Base-by-base conservation (phyloP, 1,284 basidiomycete genomes). In the Megacollybia platyphylla region DNA sequence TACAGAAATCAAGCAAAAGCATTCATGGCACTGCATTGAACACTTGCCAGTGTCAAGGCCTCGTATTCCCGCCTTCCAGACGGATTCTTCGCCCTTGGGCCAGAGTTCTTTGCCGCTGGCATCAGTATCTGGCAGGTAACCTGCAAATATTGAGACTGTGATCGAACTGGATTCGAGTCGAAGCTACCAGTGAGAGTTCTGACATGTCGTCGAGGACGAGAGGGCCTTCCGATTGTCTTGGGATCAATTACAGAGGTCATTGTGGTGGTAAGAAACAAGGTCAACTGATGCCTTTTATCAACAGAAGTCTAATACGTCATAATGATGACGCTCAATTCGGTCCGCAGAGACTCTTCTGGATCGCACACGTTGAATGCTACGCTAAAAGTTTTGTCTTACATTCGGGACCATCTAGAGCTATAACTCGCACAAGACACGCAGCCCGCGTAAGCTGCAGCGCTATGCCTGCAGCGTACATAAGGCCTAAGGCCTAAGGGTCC, bases 81-180 rank as follows among this genome's bases (percentile, higher is more conserved):
- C 71, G 46, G 69, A 63, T 57, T 91, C 86, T 34, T 92, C 85
- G 31, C 89, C 89, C 49, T 73, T 68, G 24, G 87, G 87, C 86
- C 87, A 91, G 57, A 81, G 81, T 55, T 87, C 83, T 53, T 86
- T 79, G 31, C 82, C 86, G 36, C 67, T 57, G 8, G 71, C 76
- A 48, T 87, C 86, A 34, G 73, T 73, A 54, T 87, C 85, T 4
- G 84, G 79, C 6, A 77, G 59, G 53, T 84, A 87, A 15, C 81
- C 85, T 87, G 48, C 34, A 43, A 39, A 43, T 34, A 18, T 44
- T 11, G n/a, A 28, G 42, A 45, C 44, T 28, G 28, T 4, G 37
- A 38, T 20, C 15, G 13, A 40, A 30, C 18, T 39, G 45, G 7
- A 26, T 27, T 28, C 30, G 39, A 30, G 39, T 31, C 9, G 40